Evolutionary conservation across 2,329 filamentous ascomycete genomes (phyloP).

Genomic region (Thyridium curvatum): DNA sequence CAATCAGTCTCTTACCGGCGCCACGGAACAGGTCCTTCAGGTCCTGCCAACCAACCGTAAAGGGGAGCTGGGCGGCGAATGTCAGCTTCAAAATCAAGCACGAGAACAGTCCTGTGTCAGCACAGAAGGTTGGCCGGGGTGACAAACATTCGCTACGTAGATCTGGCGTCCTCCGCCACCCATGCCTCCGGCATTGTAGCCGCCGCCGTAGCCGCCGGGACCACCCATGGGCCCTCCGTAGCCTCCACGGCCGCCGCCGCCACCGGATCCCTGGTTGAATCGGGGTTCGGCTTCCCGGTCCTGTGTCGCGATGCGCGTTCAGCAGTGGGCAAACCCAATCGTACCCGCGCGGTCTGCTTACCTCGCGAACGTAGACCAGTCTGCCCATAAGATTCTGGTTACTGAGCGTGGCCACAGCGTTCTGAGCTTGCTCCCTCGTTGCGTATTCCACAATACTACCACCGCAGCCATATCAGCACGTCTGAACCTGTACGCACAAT

Average conservation of each 20-base stretch:
- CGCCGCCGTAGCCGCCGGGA: conserved; percentile 44
- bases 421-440: conserved; percentile 97
- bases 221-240: no score
- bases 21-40: conserved; percentile 98
- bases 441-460: conserved; percentile 99
- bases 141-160: conserved; percentile 96
- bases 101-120: conserved; percentile 15
- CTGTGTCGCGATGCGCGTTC: conserved; percentile 36
- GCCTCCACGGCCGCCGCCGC: conserved; percentile 29
- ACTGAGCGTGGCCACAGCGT: conserved; percentile 94
- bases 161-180: conserved; percentile 65
- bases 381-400: conserved; percentile 99
- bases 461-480: conserved; percentile 22
- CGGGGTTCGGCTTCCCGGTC: conserved; percentile 97
- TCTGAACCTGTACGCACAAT: conserved; percentile 4
- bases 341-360: conserved; percentile 32
- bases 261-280: conserved; percentile 71
- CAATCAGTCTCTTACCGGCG: conserved; percentile 66
- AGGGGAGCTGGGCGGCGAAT: conserved; percentile 66
- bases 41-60: conserved; percentile 97
- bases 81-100: conserved; percentile 2
- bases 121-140: conserved; percentile 15
- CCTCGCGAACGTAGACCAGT: conserved; percentile 97
- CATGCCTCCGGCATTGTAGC: conserved; percentile 48
- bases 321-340: conserved; percentile 2